Conservation (phyloP, 2,329 filamentous ascomycete genomes). For the Colletotrichum kahawae region DNA sequence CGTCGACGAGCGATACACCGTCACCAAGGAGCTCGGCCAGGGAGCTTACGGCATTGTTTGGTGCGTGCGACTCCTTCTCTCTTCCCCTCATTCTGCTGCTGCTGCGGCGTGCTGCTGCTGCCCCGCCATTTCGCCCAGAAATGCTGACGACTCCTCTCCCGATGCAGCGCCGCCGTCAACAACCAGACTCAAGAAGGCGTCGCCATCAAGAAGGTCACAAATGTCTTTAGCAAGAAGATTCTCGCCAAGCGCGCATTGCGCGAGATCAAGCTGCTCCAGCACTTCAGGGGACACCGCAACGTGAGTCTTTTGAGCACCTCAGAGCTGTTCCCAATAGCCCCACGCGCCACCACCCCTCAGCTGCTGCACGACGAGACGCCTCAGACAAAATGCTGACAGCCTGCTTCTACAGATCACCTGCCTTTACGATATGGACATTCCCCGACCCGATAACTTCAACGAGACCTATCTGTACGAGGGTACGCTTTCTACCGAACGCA, state of each 20-base stretch:
- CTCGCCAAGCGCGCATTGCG: slow-evolving; percentile 95
- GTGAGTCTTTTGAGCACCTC: slow-evolving; percentile 51
- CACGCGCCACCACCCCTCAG: slow-evolving; percentile 10
- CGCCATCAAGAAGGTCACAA: slow-evolving; percentile 99
- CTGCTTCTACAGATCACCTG: slow-evolving; percentile 80
- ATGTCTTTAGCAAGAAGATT: slow-evolving; percentile 99
- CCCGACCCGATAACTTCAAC: slow-evolving; percentile 96
- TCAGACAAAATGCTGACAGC: slow-evolving; percentile 5
- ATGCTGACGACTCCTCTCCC: slow-evolving; percentile 8
- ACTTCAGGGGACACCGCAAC: slow-evolving; percentile 91
- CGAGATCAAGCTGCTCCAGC: slow-evolving; percentile 98
- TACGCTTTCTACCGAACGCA: slow-evolving; percentile 44
- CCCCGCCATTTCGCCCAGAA: slow-evolving; percentile 24
- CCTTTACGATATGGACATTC: slow-evolving; percentile 99
- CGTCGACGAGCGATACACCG: slow-evolving; percentile 96
- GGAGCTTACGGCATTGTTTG: slow-evolving; percentile 99
- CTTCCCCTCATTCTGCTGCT: neutral
- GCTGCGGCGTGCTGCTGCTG: neutral
- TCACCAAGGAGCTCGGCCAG: slow-evolving; percentile 98
- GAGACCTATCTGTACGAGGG: slow-evolving; percentile 99
- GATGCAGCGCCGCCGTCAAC: slow-evolving; percentile 84
- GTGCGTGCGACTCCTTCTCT: slow-evolving; percentile 53
- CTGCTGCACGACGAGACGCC: neutral
- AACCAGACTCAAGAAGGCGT: slow-evolving; percentile 90
- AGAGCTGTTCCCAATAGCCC: neutral